Base-by-base conservation (phyloP, 345 rosid genomes). In the Conringia planisiliqua region DNA sequence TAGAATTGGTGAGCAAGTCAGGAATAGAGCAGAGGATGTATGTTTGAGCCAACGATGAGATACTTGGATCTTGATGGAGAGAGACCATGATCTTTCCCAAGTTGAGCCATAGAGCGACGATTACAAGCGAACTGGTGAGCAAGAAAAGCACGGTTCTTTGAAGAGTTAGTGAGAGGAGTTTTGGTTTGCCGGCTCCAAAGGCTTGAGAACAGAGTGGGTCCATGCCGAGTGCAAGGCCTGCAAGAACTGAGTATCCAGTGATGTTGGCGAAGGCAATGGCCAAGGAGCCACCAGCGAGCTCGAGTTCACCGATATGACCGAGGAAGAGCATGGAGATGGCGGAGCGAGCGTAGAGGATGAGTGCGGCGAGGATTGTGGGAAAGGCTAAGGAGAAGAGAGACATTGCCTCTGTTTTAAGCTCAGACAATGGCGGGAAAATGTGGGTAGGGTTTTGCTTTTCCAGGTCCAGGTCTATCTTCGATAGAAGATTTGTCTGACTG, bases 191-290 rank as follows among this genome's bases (percentile, higher is more conserved):
- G 18, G 98, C 96, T 7, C 98, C 98, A 56, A 91, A 93, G 30
- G 97, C 96, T 76, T 93, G 98, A 0, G 96, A 93, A 66, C 98
- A 93, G 17, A 93, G 90, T 3, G 98, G 98, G 63, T 93, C 98
- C 98, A 93, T 91, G 8, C 92, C 98, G 13, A 91, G 79, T 38
- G 98, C 87, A 29, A 93, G 87, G 9, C 98, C 98, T 0, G 98
- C 83, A 51, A 93, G 94, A 62, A 93, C 98, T 0, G 98, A 89
- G 84, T 93, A 93, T 36, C 98, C 98, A 1, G 92, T 88, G 66
- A 93, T 93, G 75, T 93, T 93, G 5, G 94, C 97, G 32, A 93
- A 93, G 57, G 98, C 96, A 39, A 93, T 93, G 66, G 98, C 94
- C 0, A 93, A 82, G 14, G 98, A 93, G 26, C 98, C 98, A 8